Evolutionary conservation across 1,139 yeast genomes (phyloP), one percentile per base, ranked within the genome.

Genomic region (Kazachstania sp.): DNA sequence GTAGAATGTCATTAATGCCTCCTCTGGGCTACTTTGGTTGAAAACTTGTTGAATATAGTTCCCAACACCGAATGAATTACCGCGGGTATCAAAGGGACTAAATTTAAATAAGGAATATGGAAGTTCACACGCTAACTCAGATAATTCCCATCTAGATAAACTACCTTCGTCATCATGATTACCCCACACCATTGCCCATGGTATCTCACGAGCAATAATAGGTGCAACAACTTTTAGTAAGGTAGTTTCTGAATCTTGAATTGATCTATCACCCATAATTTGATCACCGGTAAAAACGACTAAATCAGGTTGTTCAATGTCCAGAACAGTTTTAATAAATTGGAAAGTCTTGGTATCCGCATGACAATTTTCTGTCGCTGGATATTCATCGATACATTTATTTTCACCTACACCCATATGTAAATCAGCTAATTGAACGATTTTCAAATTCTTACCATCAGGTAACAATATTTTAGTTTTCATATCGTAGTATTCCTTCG

Each of bases 221-320:
- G 95, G 95, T 4, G 77, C 71, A n/a, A 85, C 72, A 0, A 83
- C 92, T 62, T 90, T 90, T 53, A 83, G 72, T 18, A 87, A 57
- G 0, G 95, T 80, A 0, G 95, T 78, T 59, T 83, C 85, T 0
- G 95, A 74, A 61, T 90, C 97, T 0, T 86, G 72, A 9, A 71
- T 72, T 19, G 75, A 76, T 1, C 92, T 92, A 48, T 66, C 68
- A 4, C 71, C 64, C 68, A 79, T 80, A 1, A 86, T 72, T 63
- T 85, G 95, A 66, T 90, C 97, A 12, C 97, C 97, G 0, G 95
- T 81, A 50, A 86, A 67, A 0, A 87, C 88, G 1, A 86, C 92
- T 41, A 87, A 65, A 59, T 88, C 86, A 0, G 97, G 97, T 35
- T 74, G 65, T 60, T 90, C 97, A 0, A 71, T 49, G 51, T 83